Conservation (phyloP, 805 yeast species). For the Torulaspora maleeae region DNA sequence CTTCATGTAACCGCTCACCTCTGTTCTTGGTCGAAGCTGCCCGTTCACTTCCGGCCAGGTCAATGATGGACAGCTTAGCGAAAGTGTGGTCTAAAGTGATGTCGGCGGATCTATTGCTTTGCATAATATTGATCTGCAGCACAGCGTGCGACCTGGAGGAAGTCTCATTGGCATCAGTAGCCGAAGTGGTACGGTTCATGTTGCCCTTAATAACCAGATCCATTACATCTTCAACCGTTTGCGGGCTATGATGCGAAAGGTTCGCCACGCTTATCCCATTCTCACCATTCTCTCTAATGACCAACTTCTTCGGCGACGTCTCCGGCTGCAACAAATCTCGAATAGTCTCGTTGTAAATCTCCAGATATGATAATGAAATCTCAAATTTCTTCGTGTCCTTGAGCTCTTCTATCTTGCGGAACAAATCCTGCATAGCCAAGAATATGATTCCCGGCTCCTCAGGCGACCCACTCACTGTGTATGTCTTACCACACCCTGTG, state of each 20-base stretch:
- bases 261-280: slow-evolving; percentile 64
- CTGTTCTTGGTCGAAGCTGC: slow-evolving; percentile 85
- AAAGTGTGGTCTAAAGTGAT: slow-evolving; percentile 62
- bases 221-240: slow-evolving; percentile 68
- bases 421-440: slow-evolving; percentile 72
- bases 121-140: slow-evolving; percentile 69
- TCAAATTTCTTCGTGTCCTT: slow-evolving; percentile 54
- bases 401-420: slow-evolving; percentile 51
- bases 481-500: slow-evolving; percentile 97
- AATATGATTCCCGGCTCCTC: slow-evolving; percentile 76
- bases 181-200: slow-evolving; percentile 69
- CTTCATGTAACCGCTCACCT: slow-evolving; percentile 79
- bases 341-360: slow-evolving; percentile 87
- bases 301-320: slow-evolving; percentile 42
- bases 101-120: slow-evolving; percentile 52
- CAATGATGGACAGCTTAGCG: slow-evolving; percentile 83
- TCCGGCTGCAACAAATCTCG: slow-evolving; percentile 69
- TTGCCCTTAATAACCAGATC: slow-evolving; percentile 71
- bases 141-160: slow-evolving; percentile 95
- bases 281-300: slow-evolving; percentile 67
- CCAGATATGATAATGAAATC: slow-evolving; percentile 67
- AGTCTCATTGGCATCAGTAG: slow-evolving; percentile 87
- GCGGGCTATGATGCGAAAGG: slow-evolving; percentile 57
- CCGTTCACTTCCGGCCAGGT: slow-evolving; percentile 91
- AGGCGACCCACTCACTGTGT: slow-evolving; percentile 75